A percentile compares a stretch with the other conserved stretches of the same genome.
Evolutionary conservation across 2,329 filamentous ascomycete genomes (phyloP).

Genomic region (Boeremia exigua): DNA sequence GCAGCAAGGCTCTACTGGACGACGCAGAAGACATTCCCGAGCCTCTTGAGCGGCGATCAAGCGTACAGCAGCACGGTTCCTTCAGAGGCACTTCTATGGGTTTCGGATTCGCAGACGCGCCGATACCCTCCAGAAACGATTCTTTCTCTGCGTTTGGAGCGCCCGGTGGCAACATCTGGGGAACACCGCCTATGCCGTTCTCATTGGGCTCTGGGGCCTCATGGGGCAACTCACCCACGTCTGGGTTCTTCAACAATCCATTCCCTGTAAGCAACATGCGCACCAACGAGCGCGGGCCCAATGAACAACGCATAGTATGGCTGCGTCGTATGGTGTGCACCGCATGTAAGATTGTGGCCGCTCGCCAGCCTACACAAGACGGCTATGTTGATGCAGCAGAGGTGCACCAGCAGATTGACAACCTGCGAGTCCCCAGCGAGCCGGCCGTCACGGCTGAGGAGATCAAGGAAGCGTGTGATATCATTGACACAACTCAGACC

Average conservation of each 20-base stretch:
- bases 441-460: conserved; percentile 67
- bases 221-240: conserved; percentile 51
- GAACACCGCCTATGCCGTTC: conserved; percentile 50
- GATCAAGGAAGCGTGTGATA: conserved; percentile 84
- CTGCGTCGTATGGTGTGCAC: conserved; percentile 69
- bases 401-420: conserved; percentile 69
- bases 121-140: conserved; percentile 39
- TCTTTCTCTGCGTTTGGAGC: conserved; percentile 43
- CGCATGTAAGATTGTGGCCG: conserved; percentile 72
- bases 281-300: conserved; percentile 33
- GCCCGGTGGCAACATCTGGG: conserved; percentile 49
- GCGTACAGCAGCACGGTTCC: conserved; percentile 44
- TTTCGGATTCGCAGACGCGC: conserved; percentile 44
- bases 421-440: conserved; percentile 66
- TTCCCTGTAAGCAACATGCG: conserved; percentile 38
- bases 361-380: conserved; percentile 55
- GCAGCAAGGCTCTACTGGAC: conserved; percentile 85
- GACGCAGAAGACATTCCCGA: conserved; percentile 64
- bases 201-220: conserved; percentile 43
- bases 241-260: conserved; percentile 41
- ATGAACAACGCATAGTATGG: conserved; percentile 39
- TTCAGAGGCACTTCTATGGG: conserved; percentile 38
- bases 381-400: conserved; percentile 73
- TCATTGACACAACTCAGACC: conserved; percentile 79
- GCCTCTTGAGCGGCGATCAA: conserved; percentile 61